Conservation (phyloP, 768 basidiomycete genomes). For the Nevesoporus exiguus region DNA sequence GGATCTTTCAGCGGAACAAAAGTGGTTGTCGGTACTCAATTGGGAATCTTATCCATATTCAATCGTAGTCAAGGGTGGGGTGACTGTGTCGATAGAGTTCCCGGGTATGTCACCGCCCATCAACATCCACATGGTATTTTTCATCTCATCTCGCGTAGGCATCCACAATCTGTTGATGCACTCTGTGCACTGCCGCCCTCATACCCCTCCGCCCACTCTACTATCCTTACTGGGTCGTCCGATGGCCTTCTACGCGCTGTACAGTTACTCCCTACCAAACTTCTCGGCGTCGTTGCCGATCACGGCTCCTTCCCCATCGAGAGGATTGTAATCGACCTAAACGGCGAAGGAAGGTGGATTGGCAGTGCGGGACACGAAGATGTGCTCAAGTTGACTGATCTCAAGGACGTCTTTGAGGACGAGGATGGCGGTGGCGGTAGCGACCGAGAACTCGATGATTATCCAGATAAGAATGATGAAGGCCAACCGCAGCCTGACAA, state of each 20-base stretch:
- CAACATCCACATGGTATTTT: not conserved
- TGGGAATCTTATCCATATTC: constrained; percentile 88
- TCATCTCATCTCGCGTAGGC: constrained; percentile 45
- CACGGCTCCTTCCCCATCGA: constrained; percentile 94
- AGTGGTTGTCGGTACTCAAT: constrained; percentile 82
- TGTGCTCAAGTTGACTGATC: constrained; percentile 76
- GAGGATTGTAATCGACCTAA: constrained; percentile 65
- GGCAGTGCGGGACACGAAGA: constrained; percentile 93
- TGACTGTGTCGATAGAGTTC: constrained; percentile 88
- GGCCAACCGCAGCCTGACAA: constrained; percentile 10
- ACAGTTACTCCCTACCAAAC: constrained; percentile 82
- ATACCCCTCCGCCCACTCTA: constrained; percentile 59
- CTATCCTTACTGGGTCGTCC: constrained; percentile 86
- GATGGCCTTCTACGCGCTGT: constrained; percentile 89
- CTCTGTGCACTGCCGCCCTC: constrained; percentile 68
- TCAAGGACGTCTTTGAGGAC: constrained; percentile 66
- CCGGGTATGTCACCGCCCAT: constrained; percentile 55
- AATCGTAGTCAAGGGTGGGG: constrained; percentile 85
- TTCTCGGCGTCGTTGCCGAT: constrained; percentile 86
- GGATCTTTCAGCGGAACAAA: constrained; percentile 58
- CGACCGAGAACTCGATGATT: constrained; percentile 18
- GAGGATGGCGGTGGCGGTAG: constrained; percentile 28
- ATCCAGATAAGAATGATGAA: constrained; percentile 16
- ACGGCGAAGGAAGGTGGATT: constrained; percentile 72
- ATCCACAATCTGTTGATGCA: constrained; percentile 89